Percentiles rank a stretch among this genome's conserved stretches.
Conservation (phyloP, 1,139 yeast genomes). For the Candida buenavistaensis region DNA sequence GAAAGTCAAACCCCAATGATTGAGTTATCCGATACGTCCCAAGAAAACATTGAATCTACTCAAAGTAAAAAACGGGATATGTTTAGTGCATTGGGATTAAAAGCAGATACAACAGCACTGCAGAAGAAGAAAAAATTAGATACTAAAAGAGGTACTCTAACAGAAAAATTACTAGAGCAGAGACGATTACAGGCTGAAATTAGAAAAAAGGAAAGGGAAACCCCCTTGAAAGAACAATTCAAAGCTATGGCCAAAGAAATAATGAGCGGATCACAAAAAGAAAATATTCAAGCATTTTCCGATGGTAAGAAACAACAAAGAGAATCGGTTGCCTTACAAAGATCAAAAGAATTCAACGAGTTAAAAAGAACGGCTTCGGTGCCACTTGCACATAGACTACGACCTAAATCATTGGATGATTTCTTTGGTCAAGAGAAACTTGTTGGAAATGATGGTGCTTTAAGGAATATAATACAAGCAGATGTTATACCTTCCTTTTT, state of each 20-base stretch:
- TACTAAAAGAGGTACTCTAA: constrained; percentile 29
- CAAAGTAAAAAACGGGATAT: constrained; percentile 19
- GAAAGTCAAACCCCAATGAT: constrained; percentile 9
- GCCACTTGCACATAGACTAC: constrained; percentile 85
- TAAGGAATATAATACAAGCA: constrained; percentile 64
- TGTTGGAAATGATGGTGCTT: constrained; percentile 70
- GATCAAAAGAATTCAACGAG: constrained; percentile 19
- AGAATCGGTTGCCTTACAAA: constrained; percentile 13
- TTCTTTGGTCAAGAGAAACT: constrained; percentile 86
- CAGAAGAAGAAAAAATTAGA: constrained; percentile 19
- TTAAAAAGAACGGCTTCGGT: constrained; percentile 48
- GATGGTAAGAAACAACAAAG: constrained; percentile 8
- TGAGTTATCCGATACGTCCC: constrained; percentile 5
- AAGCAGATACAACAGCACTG: constrained; percentile 23
- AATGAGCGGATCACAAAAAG: constrained; percentile 1
- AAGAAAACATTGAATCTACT: constrained; percentile 8
- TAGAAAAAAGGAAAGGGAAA: constrained; percentile 13
- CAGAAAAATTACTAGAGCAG: constrained; percentile 35
- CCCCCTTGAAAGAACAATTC: constrained; percentile 10
- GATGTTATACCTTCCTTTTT: constrained; percentile 79
- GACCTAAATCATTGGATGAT: constrained; percentile 74
- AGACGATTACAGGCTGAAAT: constrained; percentile 20
- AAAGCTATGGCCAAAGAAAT: constrained; percentile 7
- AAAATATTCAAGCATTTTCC: constrained; percentile 2
- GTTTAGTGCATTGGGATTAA: constrained; percentile 32